Base-by-base conservation (phyloP, 2,329 filamentous ascomycete species). In the Cordyceps pruinosa region DNA sequence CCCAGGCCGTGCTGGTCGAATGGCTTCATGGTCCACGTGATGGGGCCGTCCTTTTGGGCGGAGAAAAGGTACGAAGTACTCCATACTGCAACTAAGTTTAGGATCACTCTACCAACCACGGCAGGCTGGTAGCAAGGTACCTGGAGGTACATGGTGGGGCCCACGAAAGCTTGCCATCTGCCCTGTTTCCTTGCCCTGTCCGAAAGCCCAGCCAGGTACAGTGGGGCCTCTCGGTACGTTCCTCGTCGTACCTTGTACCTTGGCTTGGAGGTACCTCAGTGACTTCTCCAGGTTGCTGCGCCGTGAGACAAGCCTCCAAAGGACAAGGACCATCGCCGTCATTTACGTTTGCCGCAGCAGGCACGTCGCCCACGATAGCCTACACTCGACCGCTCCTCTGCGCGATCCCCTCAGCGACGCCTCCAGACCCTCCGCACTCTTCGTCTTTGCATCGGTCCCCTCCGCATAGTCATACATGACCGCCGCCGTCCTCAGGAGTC, bases 201-300 rank as follows among this genome's bases (percentile, higher is more conserved):
- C 25, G n/a, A 35, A 19, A 17, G 25, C 37, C 28, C 28, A 41
- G 56, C 12, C 23, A 58, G 56, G 56, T 54, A 58, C 55, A 25
- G 34, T 45, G n/a, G n/a, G n/a, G n/a, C n/a, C n/a, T n/a, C n/a
- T n/a, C n/a, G n/a, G n/a, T n/a, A n/a, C n/a, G n/a, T n/a, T n/a
- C n/a, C n/a, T n/a, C n/a, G n/a, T n/a, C n/a, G n/a, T n/a, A n/a
- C n/a, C n/a, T n/a, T n/a, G n/a, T n/a, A n/a, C n/a, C n/a, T n/a
- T n/a, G n/a, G n/a, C n/a, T n/a, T n/a, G n/a, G n/a, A n/a, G n/a
- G n/a, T n/a, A n/a, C n/a, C n/a, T n/a, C 37, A 41, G 37, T 58
- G 48, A 58, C 56, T 57, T 57, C 26, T 48, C 44, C 49, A 58
- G 34, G 49, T 34, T 51, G 42, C 49, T 48, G 42, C 42, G 44